Evolutionary conservation across 2,329 filamentous ascomycete genomes (phyloP), one percentile per base, ranked within the genome.

Genomic region (Tothia fuscella): DNA sequence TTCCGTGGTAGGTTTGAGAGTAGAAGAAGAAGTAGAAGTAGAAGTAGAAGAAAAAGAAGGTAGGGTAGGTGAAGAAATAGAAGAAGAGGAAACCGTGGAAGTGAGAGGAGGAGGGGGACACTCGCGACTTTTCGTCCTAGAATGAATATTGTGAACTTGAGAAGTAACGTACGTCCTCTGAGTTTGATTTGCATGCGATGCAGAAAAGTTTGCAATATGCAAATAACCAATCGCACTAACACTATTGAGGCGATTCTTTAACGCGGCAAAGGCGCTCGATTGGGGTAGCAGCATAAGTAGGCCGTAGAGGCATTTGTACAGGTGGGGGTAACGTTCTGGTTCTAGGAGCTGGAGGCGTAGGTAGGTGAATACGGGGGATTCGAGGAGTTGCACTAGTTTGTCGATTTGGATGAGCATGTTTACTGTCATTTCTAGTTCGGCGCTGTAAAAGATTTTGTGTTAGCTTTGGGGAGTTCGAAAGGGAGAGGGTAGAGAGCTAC

Each of bases 331-430:
- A 58, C 83, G 87, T 57, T 98, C 93, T 1, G 91, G 91, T 57
- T 98, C 91, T 6, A 98, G 74, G 7, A 98, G 73, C 57, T 98
- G 91, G 38, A 98, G 78, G 32, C 91, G 84, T 35, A 98, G 77
- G 61, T 96, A 98, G 35, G 91, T 98, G 56, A 98, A 98, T 2
- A 98, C 91, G 0, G 91, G 91, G 0, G 88, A 96, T 59, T 98
- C 91, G 29, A 98, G 78, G 13, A 98, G 72, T 59, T 98, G 91
- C 10, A 98, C 91, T 13, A 98, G 72, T 60, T 98, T 98, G 62
- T 98, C 91, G 51, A 98, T 95, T 59, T 98, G 93, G 32, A 98
- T 98, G 42, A 98, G 74, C 63, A 95, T 93, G 53, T 94, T 94
- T 51, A 98, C 91, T 0, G 89, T 96, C 86, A 98, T 96, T 59